These are phyloP conservation scores for Podospora didyma DNA, from an alignment of 495 filamentous ascomycete species.

Conservation along the genomic window DNA sequence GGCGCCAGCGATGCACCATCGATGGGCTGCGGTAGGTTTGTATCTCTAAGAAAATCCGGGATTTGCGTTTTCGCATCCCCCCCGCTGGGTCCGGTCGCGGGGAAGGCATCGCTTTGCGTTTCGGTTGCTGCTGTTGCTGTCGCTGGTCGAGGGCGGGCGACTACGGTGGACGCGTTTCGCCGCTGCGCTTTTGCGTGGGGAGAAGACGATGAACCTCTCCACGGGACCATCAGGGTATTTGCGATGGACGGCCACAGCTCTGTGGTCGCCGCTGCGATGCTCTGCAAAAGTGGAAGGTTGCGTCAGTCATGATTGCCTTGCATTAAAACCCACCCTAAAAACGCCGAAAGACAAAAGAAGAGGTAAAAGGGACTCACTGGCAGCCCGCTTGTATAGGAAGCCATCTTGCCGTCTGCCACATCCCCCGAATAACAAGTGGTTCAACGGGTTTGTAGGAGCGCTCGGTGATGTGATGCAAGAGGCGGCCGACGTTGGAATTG, in stretches of 20 bases:
- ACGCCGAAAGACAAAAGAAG: neutral
- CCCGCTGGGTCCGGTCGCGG: neutral
- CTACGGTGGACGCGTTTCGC: neutral
- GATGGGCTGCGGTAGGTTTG: constrained; percentile 12
- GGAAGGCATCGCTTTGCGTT: constrained; percentile 2
- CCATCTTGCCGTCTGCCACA: constrained; percentile 26
- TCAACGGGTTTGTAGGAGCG: neutral
- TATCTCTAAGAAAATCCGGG: constrained; percentile 39
- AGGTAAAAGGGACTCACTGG: constrained; percentile 34
- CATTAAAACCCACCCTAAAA: no score
- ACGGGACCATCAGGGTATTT: constrained; percentile 42
- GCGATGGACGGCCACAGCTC: constrained; percentile 55
- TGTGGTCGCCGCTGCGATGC: constrained; percentile 45
- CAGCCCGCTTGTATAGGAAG: constrained; percentile 39
- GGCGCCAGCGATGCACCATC: constrained; percentile 9
- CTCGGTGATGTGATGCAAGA: constrained; percentile 9
- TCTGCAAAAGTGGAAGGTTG: constrained; percentile 24
- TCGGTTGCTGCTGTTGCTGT: constrained; percentile 5
- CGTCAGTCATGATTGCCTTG: neutral
- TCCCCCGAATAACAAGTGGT: neutral
- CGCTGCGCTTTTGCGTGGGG: constrained; percentile 8
- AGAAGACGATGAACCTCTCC: constrained; percentile 24
- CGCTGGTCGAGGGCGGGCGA: neutral
- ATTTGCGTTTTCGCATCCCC: constrained; percentile 22
- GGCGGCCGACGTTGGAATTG: constrained; percentile 6